Percentiles rank a stretch among this genome's conserved stretches.
Conservation (phyloP, 441 rosid genomes). For the Euphorbia celastroides region DNA sequence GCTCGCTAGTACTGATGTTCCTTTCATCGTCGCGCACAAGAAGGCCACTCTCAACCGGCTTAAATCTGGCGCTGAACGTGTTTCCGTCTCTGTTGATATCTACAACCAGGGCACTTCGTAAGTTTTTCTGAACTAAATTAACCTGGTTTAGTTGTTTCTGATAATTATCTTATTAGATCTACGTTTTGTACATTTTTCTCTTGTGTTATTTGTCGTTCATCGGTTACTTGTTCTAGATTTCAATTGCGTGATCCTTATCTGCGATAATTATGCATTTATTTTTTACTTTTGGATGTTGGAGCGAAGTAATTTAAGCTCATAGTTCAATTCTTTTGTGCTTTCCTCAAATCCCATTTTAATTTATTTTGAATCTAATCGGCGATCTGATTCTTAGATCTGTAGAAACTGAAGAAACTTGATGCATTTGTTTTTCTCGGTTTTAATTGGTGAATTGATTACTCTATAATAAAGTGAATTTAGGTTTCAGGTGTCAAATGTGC, state of each 20-base stretch:
- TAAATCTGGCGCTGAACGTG: constrained; percentile 82
- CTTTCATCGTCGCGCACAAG: constrained; percentile 89
- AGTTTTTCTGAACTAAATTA: constrained; percentile 16
- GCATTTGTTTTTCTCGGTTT: neutral
- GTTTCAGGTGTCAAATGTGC: neutral
- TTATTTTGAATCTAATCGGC: neutral
- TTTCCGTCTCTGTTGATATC: constrained; percentile 71
- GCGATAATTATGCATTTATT: neutral
- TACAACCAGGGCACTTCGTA: constrained; percentile 91
- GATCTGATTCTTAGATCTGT: neutral
- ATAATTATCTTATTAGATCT: constrained; percentile 18
- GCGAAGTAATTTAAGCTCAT: neutral
- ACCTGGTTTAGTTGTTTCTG: neutral
- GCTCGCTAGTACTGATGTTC: constrained; percentile 59
- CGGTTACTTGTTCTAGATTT: neutral
- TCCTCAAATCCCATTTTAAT: neutral
- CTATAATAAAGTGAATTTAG: neutral
- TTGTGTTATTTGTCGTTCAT: neutral
- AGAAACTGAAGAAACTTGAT: neutral
- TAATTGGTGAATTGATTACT: neutral
- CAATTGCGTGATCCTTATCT: neutral
- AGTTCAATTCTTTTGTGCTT: neutral
- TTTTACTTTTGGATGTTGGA: neutral
- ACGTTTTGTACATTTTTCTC: neutral
- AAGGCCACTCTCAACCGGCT: constrained; percentile 71